These are phyloP conservation scores for Talaromyces sp. DNA, from an alignment of 2,329 filamentous ascomycete genomes.

Conservation along the genomic window DNA sequence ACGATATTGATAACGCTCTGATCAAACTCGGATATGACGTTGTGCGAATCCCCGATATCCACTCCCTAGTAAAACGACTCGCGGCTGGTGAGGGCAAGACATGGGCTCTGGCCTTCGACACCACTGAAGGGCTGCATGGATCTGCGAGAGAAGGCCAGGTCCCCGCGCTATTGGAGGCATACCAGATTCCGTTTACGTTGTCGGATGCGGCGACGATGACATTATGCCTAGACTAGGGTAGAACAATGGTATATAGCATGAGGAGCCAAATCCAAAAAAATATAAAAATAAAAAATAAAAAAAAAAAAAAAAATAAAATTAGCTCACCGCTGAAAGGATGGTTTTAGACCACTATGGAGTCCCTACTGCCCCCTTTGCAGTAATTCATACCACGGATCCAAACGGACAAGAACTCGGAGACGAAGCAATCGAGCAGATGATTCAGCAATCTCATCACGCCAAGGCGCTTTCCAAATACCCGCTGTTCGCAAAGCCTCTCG, in stretches of 20 bases:
- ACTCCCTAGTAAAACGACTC: constrained; percentile 13
- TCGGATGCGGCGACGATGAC: constrained; percentile 17
- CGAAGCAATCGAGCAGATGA: too few species aligned
- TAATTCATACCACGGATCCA: constrained; percentile 3
- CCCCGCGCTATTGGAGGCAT: constrained; percentile 20
- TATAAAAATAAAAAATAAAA: too few species aligned
- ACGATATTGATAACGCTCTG: too few species aligned
- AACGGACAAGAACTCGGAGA: too few species aligned
- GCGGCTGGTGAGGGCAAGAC: constrained; percentile 11
- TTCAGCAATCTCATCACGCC: too few species aligned
- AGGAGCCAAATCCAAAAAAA: too few species aligned
- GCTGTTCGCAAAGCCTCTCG: constrained; percentile 15
- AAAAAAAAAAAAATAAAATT: too few species aligned
- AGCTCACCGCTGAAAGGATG: constrained; percentile 1
- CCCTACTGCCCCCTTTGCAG: constrained; percentile 13
- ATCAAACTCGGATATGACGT: constrained; percentile 10
- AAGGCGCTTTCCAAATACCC: constrained; percentile 11
- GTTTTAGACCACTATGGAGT: constrained; percentile 13
- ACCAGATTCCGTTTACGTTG: constrained; percentile 19
- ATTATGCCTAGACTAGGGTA: constrained; percentile 17
- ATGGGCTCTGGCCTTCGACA: constrained; percentile 22
- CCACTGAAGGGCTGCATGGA: constrained; percentile 17
- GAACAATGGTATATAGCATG: constrained; percentile 14
- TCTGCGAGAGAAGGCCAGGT: constrained; percentile 19
- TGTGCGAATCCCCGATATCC: constrained; percentile 12